Evolutionary conservation across 192 early-diverging fungal species (phyloP).

Genomic region (Funneliformis mosseae): DNA sequence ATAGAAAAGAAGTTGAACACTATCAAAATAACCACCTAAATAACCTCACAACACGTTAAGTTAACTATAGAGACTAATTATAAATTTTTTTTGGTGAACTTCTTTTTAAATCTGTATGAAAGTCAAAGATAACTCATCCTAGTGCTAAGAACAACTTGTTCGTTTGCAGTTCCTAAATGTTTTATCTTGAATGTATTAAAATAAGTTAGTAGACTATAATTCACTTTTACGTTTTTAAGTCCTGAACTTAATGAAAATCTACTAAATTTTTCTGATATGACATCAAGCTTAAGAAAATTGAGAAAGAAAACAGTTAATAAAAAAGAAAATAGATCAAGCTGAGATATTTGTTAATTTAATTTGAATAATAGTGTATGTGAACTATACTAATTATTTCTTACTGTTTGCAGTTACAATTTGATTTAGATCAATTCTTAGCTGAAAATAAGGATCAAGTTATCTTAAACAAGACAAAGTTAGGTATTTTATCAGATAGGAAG

Average conservation of each 20-base stretch:
- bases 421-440: conserved; percentile 7
- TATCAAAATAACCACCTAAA: conserved; percentile 25
- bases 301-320: no score
- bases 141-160: conserved; percentile 28
- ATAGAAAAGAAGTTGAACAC: conserved; percentile 26
- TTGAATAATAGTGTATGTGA: neutral
- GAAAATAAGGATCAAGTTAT: conserved; percentile 1
- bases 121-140: conserved; percentile 25
- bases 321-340: no score
- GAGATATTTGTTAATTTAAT: no score
- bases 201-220: neutral
- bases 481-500: neutral
- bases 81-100: conserved; percentile 24
- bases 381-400: conserved; percentile 3
- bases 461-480: conserved; percentile 4
- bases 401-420: conserved; percentile 3
- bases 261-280: neutral
- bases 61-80: conserved; percentile 25
- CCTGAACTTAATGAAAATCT: conserved; percentile 18
- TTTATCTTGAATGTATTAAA: neutral
- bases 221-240: conserved; percentile 1
- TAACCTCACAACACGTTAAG: conserved; percentile 3
- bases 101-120: conserved; percentile 29
- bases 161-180: conserved; percentile 22
- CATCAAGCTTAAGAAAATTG: neutral